Percentiles rank a stretch among this genome's conserved stretches.
Evolutionary conservation across 768 basidiomycete genomes (phyloP).

Genomic region (Termitomyces sp.): DNA sequence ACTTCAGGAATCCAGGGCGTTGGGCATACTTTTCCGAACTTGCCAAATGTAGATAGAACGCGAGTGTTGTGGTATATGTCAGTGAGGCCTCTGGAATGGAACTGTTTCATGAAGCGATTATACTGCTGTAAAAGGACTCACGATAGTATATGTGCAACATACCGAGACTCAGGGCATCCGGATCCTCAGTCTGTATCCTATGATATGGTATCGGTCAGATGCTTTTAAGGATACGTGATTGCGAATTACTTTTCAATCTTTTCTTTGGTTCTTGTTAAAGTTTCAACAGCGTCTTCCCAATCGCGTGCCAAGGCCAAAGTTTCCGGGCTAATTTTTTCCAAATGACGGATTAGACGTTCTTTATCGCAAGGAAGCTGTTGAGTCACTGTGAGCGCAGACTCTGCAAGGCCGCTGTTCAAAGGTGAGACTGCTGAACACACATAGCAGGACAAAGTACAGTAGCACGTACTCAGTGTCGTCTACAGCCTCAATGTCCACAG

Average conservation of each 20-base stretch:
- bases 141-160: slow-evolving; percentile 87
- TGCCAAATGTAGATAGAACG: slow-evolving; percentile 90
- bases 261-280: slow-evolving; percentile 44
- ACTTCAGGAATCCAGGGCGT: slow-evolving; percentile 55
- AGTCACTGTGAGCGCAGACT: slow-evolving; percentile 27
- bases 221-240: not conserved
- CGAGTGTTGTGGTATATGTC: slow-evolving; percentile 85
- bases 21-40: slow-evolving; percentile 58
- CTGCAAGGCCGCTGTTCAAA: slow-evolving; percentile 28
- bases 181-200: slow-evolving; percentile 44
- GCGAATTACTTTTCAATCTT: slow-evolving; percentile 48
- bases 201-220: not conserved
- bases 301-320: slow-evolving; percentile 77
- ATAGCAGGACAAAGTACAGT: not conserved
- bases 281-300: slow-evolving; percentile 67
- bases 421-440: not conserved
- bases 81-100: slow-evolving; percentile 67
- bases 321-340: slow-evolving; percentile 75
- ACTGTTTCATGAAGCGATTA: not conserved
- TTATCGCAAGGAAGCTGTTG: slow-evolving; percentile 49
- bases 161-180: slow-evolving; percentile 54
- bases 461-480: slow-evolving; percentile 28
- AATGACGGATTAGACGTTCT: slow-evolving; percentile 51
- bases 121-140: slow-evolving; percentile 32
- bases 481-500: slow-evolving; percentile 30